Percentiles rank a stretch among this genome's conserved stretches.
phyloP scores from a whole-genome alignment of 2,329 filamentous ascomycete species.

The Aspergillus glaucus region DNA sequence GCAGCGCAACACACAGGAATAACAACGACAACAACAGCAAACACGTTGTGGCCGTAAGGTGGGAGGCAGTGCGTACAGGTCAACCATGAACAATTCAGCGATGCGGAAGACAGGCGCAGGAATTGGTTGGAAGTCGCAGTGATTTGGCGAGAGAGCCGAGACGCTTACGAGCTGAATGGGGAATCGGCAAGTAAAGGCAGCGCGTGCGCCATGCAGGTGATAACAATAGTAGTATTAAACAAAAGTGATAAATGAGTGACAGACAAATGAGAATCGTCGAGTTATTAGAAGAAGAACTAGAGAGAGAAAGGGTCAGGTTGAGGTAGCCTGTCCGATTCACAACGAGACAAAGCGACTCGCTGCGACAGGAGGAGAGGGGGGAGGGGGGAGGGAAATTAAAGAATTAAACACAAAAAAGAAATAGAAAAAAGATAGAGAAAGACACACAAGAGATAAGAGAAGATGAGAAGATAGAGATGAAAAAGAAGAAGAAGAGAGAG shows the following conservation, averaged over 20 bases:
- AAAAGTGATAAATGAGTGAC: neutral
- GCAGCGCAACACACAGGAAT: constrained; percentile 13
- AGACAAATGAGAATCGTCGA: neutral
- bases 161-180: neutral
- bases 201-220: neutral
- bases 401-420: constrained; percentile 13
- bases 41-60: constrained; percentile 1
- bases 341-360: neutral
- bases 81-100: constrained; percentile 8
- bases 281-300: constrained; percentile 1
- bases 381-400: constrained; percentile 2
- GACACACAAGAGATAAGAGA: constrained; percentile 10
- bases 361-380: neutral
- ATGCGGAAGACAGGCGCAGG: no score
- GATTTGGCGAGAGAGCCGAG: neutral
- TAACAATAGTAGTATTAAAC: neutral
- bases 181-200: neutral
- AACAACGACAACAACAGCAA: constrained; percentile 8
- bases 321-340: neutral
- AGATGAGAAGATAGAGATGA: constrained; percentile 9
- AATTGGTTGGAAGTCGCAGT: neutral
- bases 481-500: constrained; percentile 16
- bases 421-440: constrained; percentile 9
- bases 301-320: neutral
- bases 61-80: neutral